phyloP scores from a whole-genome alignment of 192 early-diverging fungal species.

The Martensiomyces pterosporus region DNA sequence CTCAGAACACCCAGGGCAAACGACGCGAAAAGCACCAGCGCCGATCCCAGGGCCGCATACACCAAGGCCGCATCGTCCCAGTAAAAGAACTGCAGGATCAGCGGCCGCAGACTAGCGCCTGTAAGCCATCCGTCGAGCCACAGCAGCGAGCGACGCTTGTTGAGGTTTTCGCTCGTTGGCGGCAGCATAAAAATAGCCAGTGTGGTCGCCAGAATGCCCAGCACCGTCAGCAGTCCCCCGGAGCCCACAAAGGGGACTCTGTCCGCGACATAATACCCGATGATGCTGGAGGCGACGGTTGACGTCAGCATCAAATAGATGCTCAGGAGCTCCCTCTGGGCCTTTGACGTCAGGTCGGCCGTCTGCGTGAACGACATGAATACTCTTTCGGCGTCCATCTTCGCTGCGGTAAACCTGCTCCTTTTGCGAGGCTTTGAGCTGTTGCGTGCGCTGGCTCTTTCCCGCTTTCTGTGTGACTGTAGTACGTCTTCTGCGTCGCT shows the following conservation, averaged over 20 bases:
- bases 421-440: too few species aligned
- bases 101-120: conserved; percentile 9
- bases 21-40: conserved; percentile 20
- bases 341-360: conserved; percentile 8
- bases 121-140: conserved; percentile 8
- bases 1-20: conserved; percentile 21
- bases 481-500: too few species aligned
- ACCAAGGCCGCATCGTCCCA: conserved; percentile 8
- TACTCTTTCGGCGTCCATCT: conserved; percentile 2
- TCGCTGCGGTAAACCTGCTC: background rate
- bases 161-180: conserved; percentile 12
- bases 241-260: background rate
- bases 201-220: background rate
- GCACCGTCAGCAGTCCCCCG: background rate
- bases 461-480: too few species aligned
- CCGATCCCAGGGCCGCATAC: conserved; percentile 12
- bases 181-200: conserved; percentile 5
- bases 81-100: conserved; percentile 4
- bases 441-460: too few species aligned
- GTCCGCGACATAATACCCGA: conserved; percentile 13
- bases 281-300: conserved; percentile 7
- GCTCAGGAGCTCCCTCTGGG: conserved; percentile 17
- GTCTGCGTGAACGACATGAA: conserved; percentile 23
- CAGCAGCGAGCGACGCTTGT: conserved; percentile 13
- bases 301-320: conserved; percentile 19